Conservation (phyloP, 1,139 yeast genomes). For the Zygosaccharomyces sapae region DNA sequence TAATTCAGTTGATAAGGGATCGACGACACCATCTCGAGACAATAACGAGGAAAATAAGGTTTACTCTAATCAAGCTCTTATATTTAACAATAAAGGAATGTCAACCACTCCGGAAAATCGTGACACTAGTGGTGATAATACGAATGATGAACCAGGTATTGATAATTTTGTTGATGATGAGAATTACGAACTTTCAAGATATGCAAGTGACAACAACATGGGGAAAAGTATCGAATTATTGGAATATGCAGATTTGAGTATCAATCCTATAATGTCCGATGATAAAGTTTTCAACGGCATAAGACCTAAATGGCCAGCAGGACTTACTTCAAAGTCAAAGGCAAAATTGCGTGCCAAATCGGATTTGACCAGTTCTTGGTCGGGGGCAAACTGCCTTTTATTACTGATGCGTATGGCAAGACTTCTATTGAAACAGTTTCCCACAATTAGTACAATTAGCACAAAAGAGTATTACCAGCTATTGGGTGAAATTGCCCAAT, state of each 20-base stretch:
- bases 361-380: slow-evolving; percentile 54
- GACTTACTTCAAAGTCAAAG: slow-evolving; percentile 57
- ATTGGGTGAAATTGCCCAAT: slow-evolving; percentile 19
- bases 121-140: slow-evolving; percentile 8
- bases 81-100: neutral
- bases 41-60: neutral
- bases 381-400: slow-evolving; percentile 52
- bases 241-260: slow-evolving; percentile 25
- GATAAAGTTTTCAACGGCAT: slow-evolving; percentile 23
- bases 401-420: slow-evolving; percentile 45
- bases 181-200: slow-evolving; percentile 12
- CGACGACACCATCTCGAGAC: neutral
- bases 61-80: neutral
- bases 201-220: slow-evolving; percentile 11
- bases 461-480: slow-evolving; percentile 36
- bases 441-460: slow-evolving; percentile 35
- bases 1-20: neutral
- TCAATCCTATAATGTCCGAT: slow-evolving; percentile 13
- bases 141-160: slow-evolving; percentile 21
- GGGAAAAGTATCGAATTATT: slow-evolving; percentile 21
- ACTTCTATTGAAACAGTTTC: slow-evolving; percentile 40
- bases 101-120: neutral
- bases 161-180: slow-evolving; percentile 6
- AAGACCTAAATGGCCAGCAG: slow-evolving; percentile 47
- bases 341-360: slow-evolving; percentile 55